phyloP scores from a whole-genome alignment of 495 filamentous ascomycete species.

The Aspergillus olivimuriae region DNA sequence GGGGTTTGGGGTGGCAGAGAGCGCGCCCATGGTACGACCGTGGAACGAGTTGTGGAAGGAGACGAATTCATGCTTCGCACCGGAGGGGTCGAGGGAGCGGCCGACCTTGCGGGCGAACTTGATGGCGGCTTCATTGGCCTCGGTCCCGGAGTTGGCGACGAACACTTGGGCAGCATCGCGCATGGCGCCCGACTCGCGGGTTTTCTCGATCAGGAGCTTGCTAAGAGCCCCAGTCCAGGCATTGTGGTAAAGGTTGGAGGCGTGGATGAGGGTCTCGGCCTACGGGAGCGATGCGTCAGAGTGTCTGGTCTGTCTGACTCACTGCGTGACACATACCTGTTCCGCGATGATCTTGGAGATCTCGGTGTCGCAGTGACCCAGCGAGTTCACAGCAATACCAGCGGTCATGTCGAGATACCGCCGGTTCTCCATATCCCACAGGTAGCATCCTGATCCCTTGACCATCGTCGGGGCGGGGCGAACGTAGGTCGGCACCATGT shows the following conservation, averaged over 20 bases:
- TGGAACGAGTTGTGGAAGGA: slow-evolving; percentile 91
- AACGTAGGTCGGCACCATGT: slow-evolving; percentile 92
- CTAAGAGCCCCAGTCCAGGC: slow-evolving; percentile 86
- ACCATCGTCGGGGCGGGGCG: slow-evolving; percentile 87
- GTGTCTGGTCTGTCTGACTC: background rate
- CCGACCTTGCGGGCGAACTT: slow-evolving; percentile 94
- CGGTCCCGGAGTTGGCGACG: slow-evolving; percentile 88
- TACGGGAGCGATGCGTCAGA: slow-evolving; percentile 15
- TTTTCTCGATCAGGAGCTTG: slow-evolving; percentile 74
- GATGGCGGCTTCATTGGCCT: slow-evolving; percentile 96
- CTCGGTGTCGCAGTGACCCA: slow-evolving; percentile 80
- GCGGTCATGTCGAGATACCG: slow-evolving; percentile 91
- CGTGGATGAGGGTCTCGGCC: slow-evolving; percentile 75
- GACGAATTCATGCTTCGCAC: slow-evolving; percentile 74
- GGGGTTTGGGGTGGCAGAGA: slow-evolving; percentile 94
- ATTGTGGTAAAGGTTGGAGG: slow-evolving; percentile 94
- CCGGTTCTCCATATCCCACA: slow-evolving; percentile 86
- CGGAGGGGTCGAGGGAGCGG: slow-evolving; percentile 61
- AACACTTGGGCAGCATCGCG: slow-evolving; percentile 75
- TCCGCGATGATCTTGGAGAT: slow-evolving; percentile 62
- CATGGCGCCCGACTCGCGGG: slow-evolving; percentile 70
- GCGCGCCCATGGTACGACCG: slow-evolving; percentile 86
- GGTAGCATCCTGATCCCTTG: slow-evolving; percentile 74
- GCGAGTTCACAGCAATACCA: slow-evolving; percentile 89
- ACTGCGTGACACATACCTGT: slow-evolving; percentile 48